Evolutionary conservation across 202 grass and related monocot species (phyloP), one percentile per base, ranked within the genome.

Genomic region (Setaria italica): DNA sequence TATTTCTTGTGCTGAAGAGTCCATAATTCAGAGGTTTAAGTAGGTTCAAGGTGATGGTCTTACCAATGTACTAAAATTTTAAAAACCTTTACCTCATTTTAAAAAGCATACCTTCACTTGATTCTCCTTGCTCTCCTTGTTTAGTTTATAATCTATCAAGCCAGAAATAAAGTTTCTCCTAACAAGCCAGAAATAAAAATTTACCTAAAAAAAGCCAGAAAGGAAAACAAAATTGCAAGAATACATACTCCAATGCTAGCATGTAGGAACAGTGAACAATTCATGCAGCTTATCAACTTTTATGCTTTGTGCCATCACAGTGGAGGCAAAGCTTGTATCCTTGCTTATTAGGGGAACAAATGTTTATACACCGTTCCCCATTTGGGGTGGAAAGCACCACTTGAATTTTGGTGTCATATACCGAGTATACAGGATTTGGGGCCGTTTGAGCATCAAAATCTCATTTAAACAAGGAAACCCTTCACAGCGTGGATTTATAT

Each of bases 341-440:
- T 55, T 43, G n/a, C 16, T 67, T 72, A 20, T 68, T 80, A 54
- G 51, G 34, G 35, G 51, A 41, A 55, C 51, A 68, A 65, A 55
- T 67, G 46, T 53, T 37, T 30, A 8, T 50, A 16, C 30, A 49
- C 19, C 9, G 15, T 63, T 19, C 55, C 30, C 11, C 0, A 65
- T 64, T 80, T 86, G 59, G 43, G 32, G 37, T 72, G 47, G 70
- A 51, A 84, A 76, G 71, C 67, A 20, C 20, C 42, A 54, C 45
- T 65, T 75, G 32, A 32, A 75, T 4, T 29, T 84, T 65, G 39
- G 39, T 33, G 17, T 39, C 33, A n/a, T 59, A 13, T 59, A 53
- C 13, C 29, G 13, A 68, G 17, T 7, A 75, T 64, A 76, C 32
- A 35, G 7, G 21, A 12, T 35, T 41, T 67, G 25, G n/a, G 15